Base-by-base conservation (phyloP, 352 stramenopile species). In the Elongisporangium prolatum region DNA sequence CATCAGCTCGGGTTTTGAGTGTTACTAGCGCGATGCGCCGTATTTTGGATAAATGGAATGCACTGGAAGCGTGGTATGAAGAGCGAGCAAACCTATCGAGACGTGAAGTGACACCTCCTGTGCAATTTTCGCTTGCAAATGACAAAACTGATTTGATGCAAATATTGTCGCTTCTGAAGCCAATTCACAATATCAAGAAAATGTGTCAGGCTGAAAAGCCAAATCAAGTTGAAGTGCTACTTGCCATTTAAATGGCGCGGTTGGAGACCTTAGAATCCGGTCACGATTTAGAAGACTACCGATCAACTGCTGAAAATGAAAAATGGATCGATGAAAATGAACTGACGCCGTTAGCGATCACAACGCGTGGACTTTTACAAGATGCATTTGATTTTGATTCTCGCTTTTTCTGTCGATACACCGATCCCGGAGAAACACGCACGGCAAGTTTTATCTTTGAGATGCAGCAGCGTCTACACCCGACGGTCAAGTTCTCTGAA, bases 231-330 rank as follows among this genome's bases (percentile, higher is more conserved):
- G 24, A 34, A 34, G 24, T 34, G 7, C 24, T 34, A 34, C 24
- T 34, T 34, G 24, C 24, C 24, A 34, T 34, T 34, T n/a, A 34
- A 8, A 34, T 34, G 24, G 24, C 24, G 4, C 24, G 24, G 7
- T 7, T 34, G 24, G 24, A 34, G 7, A 34, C 24, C 3, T 34
- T 55, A n/a, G 18, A 13, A 40, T 13, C 38, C 5, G 21, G 55
- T 13, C 60, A 62, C 50, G 8, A 54, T 3, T 47, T 67, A 8
- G 47, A 21, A 48, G 55, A 67, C n/a, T 67, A 63, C 22, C 14
- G 47, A 34, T 67, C 55, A 10, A 67, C 55, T 9, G 50, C 59
- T 50, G 59, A 63, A 54, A 52, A 53, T 13, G 55, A 55, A 48
- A 9, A n/a, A 14, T 67, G 55, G 55, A 67, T 67, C 22, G 6